Base-by-base conservation (phyloP, 1,139 yeast genomes). In the Candida sanyaensis region DNA sequence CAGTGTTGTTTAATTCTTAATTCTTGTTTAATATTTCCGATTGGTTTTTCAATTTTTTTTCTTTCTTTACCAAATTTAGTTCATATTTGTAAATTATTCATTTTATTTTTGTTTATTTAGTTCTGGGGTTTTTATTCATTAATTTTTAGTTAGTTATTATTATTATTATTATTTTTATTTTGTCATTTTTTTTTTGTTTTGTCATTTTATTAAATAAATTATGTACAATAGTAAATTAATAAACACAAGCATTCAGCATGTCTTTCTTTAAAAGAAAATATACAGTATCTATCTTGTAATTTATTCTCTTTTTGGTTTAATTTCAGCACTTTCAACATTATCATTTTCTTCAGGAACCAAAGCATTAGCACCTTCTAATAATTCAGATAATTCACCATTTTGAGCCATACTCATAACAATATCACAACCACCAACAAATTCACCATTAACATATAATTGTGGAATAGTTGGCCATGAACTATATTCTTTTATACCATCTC, bases 351-450 rank as follows among this genome's bases (percentile, higher is more conserved):
- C 89, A 11, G 96, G 92, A 32, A 90, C 83, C 54, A 93, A 79
- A 42, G 90, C 96, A 50, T 84, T 81, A 49, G 87, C 89, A 50
- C 81, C 73, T 55, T 92, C 98, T 50, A 93, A 76, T 55, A 92
- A 67, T 46, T 91, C 93, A 17, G 92, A 84, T 52, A 93, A 79
- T 62, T 93, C 97, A n/a, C 99, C 99, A 46, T 70, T 64, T 60
- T 88, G 90, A 42, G 96, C 90, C 98, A 93, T 92, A 50, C 88
- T 83, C 62, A 88, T 89, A 47, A 95, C 77, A 55, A 95, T 92
- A 68, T 95, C 99, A 70, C 97, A 95, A 2, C 99, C 99, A 44
- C 99, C 99, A 47, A 95, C 79, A 65, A 95, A 95, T 62, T 95
- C 99, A 52, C 82, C 81, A 60, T 84, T 69, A 7, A 84, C 86